Evolutionary conservation across 768 basidiomycete genomes (phyloP).

Genomic region (Suillus variegatus): DNA sequence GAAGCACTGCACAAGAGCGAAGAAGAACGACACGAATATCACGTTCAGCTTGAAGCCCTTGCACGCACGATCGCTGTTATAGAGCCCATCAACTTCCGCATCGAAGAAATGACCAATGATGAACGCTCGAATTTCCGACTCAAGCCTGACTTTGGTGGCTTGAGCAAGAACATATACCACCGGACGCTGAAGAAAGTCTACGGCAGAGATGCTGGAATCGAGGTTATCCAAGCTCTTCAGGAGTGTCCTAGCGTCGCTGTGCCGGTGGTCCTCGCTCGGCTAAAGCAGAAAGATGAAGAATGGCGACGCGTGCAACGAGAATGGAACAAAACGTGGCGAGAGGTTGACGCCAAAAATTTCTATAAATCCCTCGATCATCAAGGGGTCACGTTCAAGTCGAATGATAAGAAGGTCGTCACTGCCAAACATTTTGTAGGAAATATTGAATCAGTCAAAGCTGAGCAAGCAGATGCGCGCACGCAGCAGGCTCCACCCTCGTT

Average conservation of each 20-base stretch:
- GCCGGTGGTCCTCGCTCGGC: slow-evolving; percentile 84
- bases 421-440: slow-evolving; percentile 81
- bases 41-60: slow-evolving; percentile 92
- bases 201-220: slow-evolving; percentile 72
- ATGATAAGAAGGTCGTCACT: slow-evolving; percentile 93
- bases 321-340: slow-evolving; percentile 96
- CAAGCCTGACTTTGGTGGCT: slow-evolving; percentile 86
- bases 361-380: slow-evolving; percentile 98
- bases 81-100: slow-evolving; percentile 82
- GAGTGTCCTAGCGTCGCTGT: slow-evolving; percentile 90
- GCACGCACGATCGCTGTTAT: slow-evolving; percentile 87
- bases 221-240: slow-evolving; percentile 85
- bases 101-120: slow-evolving; percentile 87
- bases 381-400: slow-evolving; percentile 90
- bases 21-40: slow-evolving; percentile 97
- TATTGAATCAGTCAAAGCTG: slow-evolving; percentile 67
- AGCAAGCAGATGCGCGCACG: slow-evolving; percentile 47
- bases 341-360: slow-evolving; percentile 96
- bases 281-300: slow-evolving; percentile 95
- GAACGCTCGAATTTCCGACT: slow-evolving; percentile 82
- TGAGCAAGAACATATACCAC: slow-evolving; percentile 85
- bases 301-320: slow-evolving; percentile 94
- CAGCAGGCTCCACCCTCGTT: slow-evolving; percentile 37
- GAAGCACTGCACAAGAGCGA: slow-evolving; percentile 96
- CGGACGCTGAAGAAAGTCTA: slow-evolving; percentile 94